These are phyloP conservation scores for Trametes cingulata DNA, from an alignment of 768 basidiomycete genomes.

Conservation along the genomic window DNA sequence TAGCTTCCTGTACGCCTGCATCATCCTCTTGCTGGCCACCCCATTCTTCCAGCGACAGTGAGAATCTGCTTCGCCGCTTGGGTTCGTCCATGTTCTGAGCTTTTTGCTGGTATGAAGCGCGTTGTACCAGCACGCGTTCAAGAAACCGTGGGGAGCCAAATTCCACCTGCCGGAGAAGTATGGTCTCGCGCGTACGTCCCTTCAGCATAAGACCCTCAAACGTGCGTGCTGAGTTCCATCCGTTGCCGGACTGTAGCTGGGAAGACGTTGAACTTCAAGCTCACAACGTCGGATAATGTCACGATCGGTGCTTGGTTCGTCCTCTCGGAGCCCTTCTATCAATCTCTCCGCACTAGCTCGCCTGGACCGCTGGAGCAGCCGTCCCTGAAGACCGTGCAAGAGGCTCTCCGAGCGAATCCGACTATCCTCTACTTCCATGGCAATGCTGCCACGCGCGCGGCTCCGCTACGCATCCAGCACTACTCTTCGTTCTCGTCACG, in stretches of 20 bases:
- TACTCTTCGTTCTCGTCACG: conserved; percentile 68
- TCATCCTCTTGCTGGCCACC: conserved; percentile 54
- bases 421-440: conserved; percentile 94
- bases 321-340: conserved; percentile 66
- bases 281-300: conserved; percentile 76
- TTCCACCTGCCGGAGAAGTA: conserved; percentile 74
- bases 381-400: conserved; percentile 44
- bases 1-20: conserved; percentile 52
- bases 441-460: conserved; percentile 80
- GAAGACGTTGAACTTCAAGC: conserved; percentile 71
- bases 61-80: conserved; percentile 3
- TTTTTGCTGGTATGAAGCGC: conserved; percentile 63
- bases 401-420: conserved; percentile 58
- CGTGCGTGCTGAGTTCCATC: neutral
- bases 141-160: conserved; percentile 60
- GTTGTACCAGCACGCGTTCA: conserved; percentile 68
- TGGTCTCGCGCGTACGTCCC: conserved; percentile 72
- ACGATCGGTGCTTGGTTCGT: conserved; percentile 86
- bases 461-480: conserved; percentile 61
- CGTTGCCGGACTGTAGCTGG: conserved; percentile 52
- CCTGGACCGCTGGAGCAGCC: conserved; percentile 38
- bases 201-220: neutral
- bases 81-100: conserved; percentile 25
- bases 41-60: conserved; percentile 30
- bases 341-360: conserved; percentile 41